phyloP scores from a whole-genome alignment of 192 early-diverging fungal species.

The Rhizophagus clarus region DNA sequence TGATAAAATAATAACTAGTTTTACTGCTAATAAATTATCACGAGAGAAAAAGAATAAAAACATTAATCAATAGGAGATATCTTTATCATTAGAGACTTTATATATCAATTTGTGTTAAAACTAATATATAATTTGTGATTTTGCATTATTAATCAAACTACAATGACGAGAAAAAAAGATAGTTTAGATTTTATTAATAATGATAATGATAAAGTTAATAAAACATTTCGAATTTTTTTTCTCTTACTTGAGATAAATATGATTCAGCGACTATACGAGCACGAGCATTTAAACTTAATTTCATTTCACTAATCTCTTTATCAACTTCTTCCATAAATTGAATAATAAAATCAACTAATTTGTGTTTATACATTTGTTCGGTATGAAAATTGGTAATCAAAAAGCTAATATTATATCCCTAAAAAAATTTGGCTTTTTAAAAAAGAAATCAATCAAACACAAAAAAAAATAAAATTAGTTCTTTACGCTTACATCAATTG shows the following conservation, averaged over 20 bases:
- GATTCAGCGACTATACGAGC: conserved; percentile 82
- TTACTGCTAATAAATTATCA: not conserved
- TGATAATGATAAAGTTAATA: not conserved
- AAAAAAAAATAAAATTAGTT: conserved; percentile 6
- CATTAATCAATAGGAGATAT: not conserved
- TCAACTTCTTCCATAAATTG: conserved; percentile 99
- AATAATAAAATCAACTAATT: conserved; percentile 98
- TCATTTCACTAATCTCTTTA: conserved; percentile 99
- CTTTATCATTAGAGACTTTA: not conserved
- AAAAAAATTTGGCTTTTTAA: conserved; percentile 1
- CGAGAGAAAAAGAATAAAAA: not conserved
- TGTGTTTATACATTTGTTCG: conserved; percentile 99
- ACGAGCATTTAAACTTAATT: conserved; percentile 90
- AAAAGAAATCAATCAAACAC: not conserved
- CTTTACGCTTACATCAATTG: conserved; percentile 68
- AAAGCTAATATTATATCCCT: conserved; percentile 98
- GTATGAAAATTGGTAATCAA: conserved; percentile 97
- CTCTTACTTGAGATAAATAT: conserved; percentile 54
- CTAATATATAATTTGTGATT: not conserved
- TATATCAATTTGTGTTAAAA: not conserved
- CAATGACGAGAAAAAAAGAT: not conserved
- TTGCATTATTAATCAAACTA: not conserved
- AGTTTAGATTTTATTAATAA: not conserved
- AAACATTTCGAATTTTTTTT: not conserved
- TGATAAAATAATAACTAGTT: conserved; percentile 19